These are phyloP conservation scores for Yueomyces sp. DNA, from an alignment of 805 yeast species.

Conservation along the genomic window DNA sequence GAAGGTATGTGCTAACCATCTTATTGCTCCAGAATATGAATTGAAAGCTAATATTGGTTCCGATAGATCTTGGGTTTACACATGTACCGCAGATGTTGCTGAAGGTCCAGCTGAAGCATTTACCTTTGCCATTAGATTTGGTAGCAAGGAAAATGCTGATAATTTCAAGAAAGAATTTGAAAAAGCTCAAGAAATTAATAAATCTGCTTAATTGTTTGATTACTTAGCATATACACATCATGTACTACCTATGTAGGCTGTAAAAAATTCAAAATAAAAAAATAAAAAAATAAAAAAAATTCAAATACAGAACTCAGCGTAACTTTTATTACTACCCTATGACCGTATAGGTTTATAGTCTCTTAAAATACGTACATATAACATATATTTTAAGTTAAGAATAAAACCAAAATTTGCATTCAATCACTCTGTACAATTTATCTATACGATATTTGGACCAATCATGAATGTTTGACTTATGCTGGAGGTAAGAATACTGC, in stretches of 20 bases:
- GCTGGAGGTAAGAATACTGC: conserved; percentile 92
- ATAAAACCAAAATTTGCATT: too few relatives aligned
- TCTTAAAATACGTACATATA: too few relatives aligned
- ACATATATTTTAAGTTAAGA: too few relatives aligned
- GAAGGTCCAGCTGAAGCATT: conserved; percentile 95
- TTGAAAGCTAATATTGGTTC: conserved; percentile 91
- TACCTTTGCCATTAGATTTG: conserved; percentile 93
- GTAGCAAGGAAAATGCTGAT: conserved; percentile 85
- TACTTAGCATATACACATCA: not conserved
- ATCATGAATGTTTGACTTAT: conserved; percentile 16
- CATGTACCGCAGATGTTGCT: conserved; percentile 84
- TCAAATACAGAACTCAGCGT: too few relatives aligned
- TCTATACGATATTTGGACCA: too few relatives aligned
- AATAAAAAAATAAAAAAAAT: not conserved
- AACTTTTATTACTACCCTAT: too few relatives aligned
- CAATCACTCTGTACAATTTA: too few relatives aligned
- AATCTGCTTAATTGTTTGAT: conserved; percentile 18
- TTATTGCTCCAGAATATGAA: conserved; percentile 65
- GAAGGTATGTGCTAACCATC: conserved; percentile 96
- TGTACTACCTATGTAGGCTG: not conserved
- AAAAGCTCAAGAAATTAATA: conserved; percentile 62
- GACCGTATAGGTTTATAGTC: too few relatives aligned
- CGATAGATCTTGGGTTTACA: conserved; percentile 97
- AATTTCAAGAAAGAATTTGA: conserved; percentile 87
- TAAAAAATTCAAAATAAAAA: not conserved